phyloP scores from a whole-genome alignment of 148 eudicot species.

The Cornus controversa region DNA sequence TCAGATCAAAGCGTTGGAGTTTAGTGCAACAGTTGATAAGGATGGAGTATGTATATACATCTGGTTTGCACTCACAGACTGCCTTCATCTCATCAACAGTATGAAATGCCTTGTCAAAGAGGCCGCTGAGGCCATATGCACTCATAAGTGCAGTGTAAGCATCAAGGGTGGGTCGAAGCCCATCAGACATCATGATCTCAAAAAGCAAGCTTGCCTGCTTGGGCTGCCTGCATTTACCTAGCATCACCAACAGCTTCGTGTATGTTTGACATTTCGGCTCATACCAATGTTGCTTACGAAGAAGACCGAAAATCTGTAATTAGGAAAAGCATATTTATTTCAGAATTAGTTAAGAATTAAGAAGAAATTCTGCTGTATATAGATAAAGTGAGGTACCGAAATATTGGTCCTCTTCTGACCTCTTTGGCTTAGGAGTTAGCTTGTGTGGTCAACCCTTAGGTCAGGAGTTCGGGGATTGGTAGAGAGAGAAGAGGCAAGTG shows the following conservation, averaged over 20 bases:
- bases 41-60: slow-evolving; percentile 73
- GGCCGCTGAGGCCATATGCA: slow-evolving; percentile 71
- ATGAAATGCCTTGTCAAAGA: slow-evolving; percentile 64
- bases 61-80: slow-evolving; percentile 68
- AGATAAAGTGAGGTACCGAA: not conserved
- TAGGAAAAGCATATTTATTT: slow-evolving; percentile 7
- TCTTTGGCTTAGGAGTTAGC: no score
- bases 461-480: no score
- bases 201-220: slow-evolving; percentile 71
- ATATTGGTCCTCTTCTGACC: no score
- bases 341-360: not conserved
- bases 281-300: slow-evolving; percentile 93
- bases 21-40: slow-evolving; percentile 67
- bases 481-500: no score
- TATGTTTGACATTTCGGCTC: slow-evolving; percentile 72
- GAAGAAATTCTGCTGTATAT: not conserved
- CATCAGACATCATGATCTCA: slow-evolving; percentile 65
- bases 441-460: no score
- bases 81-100: slow-evolving; percentile 64
- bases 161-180: slow-evolving; percentile 69
- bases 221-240: slow-evolving; percentile 78
- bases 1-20: slow-evolving; percentile 53
- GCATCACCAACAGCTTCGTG: slow-evolving; percentile 76
- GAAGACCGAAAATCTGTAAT: slow-evolving; percentile 70
- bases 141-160: slow-evolving; percentile 71